Evolutionary conservation across 495 filamentous ascomycete genomes (phyloP), one percentile per base, ranked within the genome.

Genomic region (Hamigera avellanea): DNA sequence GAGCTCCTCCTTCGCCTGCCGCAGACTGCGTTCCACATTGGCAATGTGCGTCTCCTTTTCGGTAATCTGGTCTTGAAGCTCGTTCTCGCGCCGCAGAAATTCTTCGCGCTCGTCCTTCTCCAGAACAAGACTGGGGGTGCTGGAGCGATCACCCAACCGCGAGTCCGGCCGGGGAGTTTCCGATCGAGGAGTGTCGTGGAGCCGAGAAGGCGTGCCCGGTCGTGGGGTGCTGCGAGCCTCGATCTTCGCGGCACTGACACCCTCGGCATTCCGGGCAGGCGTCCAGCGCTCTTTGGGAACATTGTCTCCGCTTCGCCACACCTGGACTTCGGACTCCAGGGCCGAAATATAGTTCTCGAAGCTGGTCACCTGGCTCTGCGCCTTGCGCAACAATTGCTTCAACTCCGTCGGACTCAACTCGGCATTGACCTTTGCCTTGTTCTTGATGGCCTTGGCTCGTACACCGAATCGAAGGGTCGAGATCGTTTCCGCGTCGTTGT

Each of bases 341-440:
- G 71, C 77, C 14, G 75, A 68, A 23, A 98, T 78, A 48, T 96
- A 95, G 19, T 63, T 72, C 53, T 94, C 81, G 57, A 87, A 96
- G 18, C 72, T 89, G 12, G 82, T 83, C 39, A 89, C 80, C 58
- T 96, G 89, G 25, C 68, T 75, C 57, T 95, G 89, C 16, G 87
- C 83, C 62, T 93, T 95, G 57, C 80, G 85, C 48, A 98, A 72
- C 50, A 93, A 69, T 37, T 76, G 70, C 66, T 96, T 96, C 67
- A 98, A 70, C 54, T 98, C 93, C 6, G 83, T 76, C 8, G 91
- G 91, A 52, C 89, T 95, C 44, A 96, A 73, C 54, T 98, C 91
- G 28, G 87, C 88, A 56, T 98, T 98, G 68, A 98, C 80, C 83
- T 95, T 96, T 53, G 91, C 91, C 70, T 95, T 96, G 66, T 98